Percentiles rank a stretch among this genome's conserved stretches.
phyloP scores from a whole-genome alignment of 2,329 filamentous ascomycete genomes.

The Pestalotiopsis sp. region DNA sequence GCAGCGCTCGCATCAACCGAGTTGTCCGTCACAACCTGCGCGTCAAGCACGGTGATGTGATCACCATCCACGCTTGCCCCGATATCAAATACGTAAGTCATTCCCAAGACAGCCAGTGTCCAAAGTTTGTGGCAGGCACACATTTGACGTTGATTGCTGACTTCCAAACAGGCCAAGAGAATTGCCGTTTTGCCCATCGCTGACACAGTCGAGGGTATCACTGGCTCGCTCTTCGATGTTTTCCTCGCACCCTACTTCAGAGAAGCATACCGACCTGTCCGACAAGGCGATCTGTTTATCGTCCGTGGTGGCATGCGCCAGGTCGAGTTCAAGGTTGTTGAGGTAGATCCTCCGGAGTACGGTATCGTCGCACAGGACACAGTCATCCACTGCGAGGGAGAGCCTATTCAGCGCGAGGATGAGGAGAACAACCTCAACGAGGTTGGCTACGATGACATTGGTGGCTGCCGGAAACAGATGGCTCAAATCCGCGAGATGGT shows the following conservation, averaged over 20 bases:
- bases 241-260: conserved; percentile 99
- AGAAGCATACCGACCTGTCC: conserved; percentile 95
- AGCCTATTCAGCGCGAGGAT: conserved; percentile 94
- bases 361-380: conserved; percentile 99
- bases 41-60: conserved; percentile 97
- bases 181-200: conserved; percentile 98
- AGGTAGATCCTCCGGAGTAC: conserved; percentile 97
- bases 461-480: conserved; percentile 99
- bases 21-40: conserved; percentile 97
- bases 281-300: conserved; percentile 97
- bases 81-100: conserved; percentile 98
- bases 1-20: conserved; percentile 95
- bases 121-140: background rate
- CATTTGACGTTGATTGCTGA: conserved; percentile 10
- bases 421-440: conserved; percentile 99
- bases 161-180: conserved; percentile 77
- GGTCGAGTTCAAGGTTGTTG: conserved; percentile 99
- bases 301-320: conserved; percentile 97
- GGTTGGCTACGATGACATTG: conserved; percentile 98
- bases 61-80: conserved; percentile 95
- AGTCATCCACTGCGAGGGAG: conserved; percentile 97
- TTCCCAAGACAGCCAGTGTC: background rate
- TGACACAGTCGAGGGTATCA: conserved; percentile 96
- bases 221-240: conserved; percentile 96
- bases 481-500: conserved; percentile 99